Evolutionary conservation across 441 rosid genomes (phyloP), one percentile per base, ranked within the genome.

Genomic region (Arabidopsis hybrid): DNA sequence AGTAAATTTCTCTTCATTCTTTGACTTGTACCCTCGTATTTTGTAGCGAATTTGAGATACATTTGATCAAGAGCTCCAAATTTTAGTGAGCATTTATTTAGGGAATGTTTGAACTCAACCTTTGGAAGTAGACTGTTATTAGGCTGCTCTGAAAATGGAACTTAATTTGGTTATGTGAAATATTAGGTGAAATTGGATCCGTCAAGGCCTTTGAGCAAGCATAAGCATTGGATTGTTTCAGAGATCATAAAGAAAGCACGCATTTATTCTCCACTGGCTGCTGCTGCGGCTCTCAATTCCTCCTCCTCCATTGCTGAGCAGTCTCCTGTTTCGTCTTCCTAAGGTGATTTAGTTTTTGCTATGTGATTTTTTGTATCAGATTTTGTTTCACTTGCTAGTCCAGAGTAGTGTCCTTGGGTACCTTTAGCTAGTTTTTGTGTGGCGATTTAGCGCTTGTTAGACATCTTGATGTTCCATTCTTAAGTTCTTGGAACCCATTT

Each of bases 201-300:
- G 32, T 92, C 94, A 18, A 88, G 99, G 73, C 96, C 99, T 5
- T 76, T 95, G 83, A 95, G 97, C 82, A 88, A 88, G 83, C 83
- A 62, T 73, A 95, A 95, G 91, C 76, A 84, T 68, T 95, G 97
- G 46, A 42, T 86, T 67, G 92, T 93, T 55, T 92, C 97, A 67
- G 96, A 93, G 69, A 89, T 93, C 72, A 83, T 91, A 63, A 91
- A 89, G 88, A 89, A 88, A 76, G 97, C 99, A 42, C 85, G 88
- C 31, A 86, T 90, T 39, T 94, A 90, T 67, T 79, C 76, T 42
- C 89, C 97, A 8, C 87, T 87, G 46, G 71, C 90, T 2, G 79
- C 76, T 17, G 75, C 60, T 60, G 72, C 60, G 34, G 53, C 66
- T 62, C 47, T 43, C 16, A 43, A 43, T 7, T 43, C 47, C 16